phyloP scores from a whole-genome alignment of 1,284 basidiomycete genomes.

The Bondarzewia mesenterica region DNA sequence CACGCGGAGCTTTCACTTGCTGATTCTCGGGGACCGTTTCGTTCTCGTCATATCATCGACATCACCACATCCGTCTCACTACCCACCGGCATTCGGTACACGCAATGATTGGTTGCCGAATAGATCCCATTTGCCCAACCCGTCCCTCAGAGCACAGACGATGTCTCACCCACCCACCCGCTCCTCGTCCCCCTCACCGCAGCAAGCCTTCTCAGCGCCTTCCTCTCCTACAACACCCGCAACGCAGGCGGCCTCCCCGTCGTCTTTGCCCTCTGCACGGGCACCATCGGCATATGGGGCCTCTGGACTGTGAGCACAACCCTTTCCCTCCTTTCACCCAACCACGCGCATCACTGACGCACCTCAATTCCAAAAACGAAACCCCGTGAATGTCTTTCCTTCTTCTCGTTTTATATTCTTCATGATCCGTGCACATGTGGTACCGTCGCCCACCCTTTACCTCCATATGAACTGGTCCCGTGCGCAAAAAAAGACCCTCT shows the following conservation, averaged over 20 bases:
- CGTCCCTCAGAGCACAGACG: slow-evolving; percentile 17
- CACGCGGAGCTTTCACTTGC: too few species aligned
- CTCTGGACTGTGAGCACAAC: slow-evolving; percentile 53
- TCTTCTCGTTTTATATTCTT: too few species aligned
- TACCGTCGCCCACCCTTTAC: not conserved
- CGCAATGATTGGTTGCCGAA: too few species aligned
- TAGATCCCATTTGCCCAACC: slow-evolving; percentile 36
- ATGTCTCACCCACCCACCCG: slow-evolving; percentile 38
- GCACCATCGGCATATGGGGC: slow-evolving; percentile 53
- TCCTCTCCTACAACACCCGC: slow-evolving; percentile 58
- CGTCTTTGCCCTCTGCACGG: slow-evolving; percentile 40
- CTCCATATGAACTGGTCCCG: not conserved
- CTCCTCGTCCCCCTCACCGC: slow-evolving; percentile 50
- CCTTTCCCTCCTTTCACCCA: too few species aligned
- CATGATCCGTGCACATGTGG: too few species aligned
- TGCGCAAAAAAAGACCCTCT: slow-evolving; percentile 44
- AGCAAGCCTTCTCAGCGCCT: slow-evolving; percentile 44
- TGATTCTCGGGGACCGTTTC: too few species aligned
- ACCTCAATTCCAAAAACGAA: not conserved
- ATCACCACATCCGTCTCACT: too few species aligned
- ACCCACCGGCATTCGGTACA: too few species aligned
- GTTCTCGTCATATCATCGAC: too few species aligned
- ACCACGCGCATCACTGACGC: not conserved
- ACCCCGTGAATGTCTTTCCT: slow-evolving; percentile 2
- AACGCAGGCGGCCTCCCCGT: slow-evolving; percentile 49